Conservation (phyloP, 139 green algal species). For the Chlamydomonas sp. region DNA sequence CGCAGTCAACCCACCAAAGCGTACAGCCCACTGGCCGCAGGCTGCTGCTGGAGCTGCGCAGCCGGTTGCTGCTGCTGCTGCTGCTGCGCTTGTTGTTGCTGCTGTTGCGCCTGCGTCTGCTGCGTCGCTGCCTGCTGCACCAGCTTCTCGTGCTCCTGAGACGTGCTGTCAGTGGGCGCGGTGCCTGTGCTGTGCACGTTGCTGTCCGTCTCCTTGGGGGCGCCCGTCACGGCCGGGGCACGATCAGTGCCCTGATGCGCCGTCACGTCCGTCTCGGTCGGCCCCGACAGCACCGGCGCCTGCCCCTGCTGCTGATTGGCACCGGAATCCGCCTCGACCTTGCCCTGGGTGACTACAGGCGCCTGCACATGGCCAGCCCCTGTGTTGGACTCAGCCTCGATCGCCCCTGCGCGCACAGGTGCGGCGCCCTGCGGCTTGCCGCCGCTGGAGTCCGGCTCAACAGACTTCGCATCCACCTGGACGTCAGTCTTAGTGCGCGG, state of each 20-base stretch:
- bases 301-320: not conserved
- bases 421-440: not conserved
- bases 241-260: not conserved
- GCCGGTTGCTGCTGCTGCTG: not conserved
- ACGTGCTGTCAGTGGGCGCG: no score
- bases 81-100: not conserved
- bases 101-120: no score
- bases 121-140: not conserved
- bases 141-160: not conserved
- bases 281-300: not conserved
- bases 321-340: not conserved
- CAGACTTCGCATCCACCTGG: no score
- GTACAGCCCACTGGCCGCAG: slow-evolving; percentile 5
- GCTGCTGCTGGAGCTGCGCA: not conserved
- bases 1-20: slow-evolving; percentile 5
- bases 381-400: not conserved
- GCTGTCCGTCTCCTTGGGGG: slow-evolving; percentile 4
- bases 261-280: slow-evolving; percentile 1
- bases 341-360: not conserved
- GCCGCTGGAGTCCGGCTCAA: slow-evolving; percentile 15
- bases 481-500: no score
- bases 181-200: not conserved
- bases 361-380: not conserved
- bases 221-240: no score
- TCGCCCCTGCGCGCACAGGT: not conserved